Evolutionary conservation across 2,329 filamentous ascomycete genomes (phyloP), one percentile per base, ranked within the genome.

Genomic region (Sporothrix brunneoviolacea): DNA sequence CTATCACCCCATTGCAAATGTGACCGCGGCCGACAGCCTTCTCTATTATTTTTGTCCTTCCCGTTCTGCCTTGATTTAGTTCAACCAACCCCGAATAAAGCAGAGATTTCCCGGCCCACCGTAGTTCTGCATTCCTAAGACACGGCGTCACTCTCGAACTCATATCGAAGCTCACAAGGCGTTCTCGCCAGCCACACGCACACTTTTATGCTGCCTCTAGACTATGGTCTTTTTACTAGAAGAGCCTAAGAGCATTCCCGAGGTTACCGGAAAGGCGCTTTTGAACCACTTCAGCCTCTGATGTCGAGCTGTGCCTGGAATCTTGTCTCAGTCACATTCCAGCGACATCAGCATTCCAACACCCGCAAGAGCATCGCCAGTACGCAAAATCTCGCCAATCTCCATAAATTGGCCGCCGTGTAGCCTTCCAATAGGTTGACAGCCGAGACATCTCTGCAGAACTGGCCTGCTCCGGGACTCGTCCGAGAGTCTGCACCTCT

Each of bases 261-360:
- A 38, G 15, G 10, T 35, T 13, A 4, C 12, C 28, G 24, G 7
- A 24, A 40, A 24, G 45, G n/a, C 24, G 10, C 43, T 10, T 22
- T 8, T 21, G 5, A 9, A 4, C 30, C 9, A 2, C 19, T 13
- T 30, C 22, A 12, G 33, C 22, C n/a, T 12, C 15, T 18, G 4
- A n/a, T 15, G 24, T 44, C 30, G 42, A 45, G 30, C 27, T 6
- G 35, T 47, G 16, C 44, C 44, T 47, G 44, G 35, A 10, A 38
- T 47, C 28, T 9, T 35, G 45, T 33, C 45, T 40, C 18, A 30
- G 45, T 18, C 45, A 40, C 45, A 48, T 48, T 40, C 45, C 45
- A 48, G 36, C 19, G 13, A 18, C 15, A 27, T n/a, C n/a, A 18
- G n/a, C 45, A 48, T 48, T 48, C 45, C 45, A 40, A 19, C 28